These are phyloP conservation scores for Mycena galopus DNA, from an alignment of 768 basidiomycete genomes.

Conservation along the genomic window DNA sequence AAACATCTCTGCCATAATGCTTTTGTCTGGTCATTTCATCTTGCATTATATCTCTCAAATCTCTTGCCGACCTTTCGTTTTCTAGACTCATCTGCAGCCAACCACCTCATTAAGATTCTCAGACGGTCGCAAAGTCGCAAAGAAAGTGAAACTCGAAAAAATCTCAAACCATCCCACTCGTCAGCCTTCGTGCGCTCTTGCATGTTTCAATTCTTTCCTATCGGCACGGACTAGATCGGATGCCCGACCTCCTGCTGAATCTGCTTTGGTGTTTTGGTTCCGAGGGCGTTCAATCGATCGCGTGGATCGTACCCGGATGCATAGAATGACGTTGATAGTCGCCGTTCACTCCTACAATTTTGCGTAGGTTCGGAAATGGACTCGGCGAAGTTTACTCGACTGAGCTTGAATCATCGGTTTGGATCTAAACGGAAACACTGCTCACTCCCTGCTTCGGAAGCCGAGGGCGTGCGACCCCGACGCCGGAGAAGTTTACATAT, in stretches of 20 bases:
- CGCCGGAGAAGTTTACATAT: slow-evolving; percentile 36
- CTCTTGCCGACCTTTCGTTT: background rate
- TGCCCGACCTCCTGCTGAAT: slow-evolving; percentile 25
- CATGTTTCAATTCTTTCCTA: slow-evolving; percentile 23
- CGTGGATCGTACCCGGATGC: slow-evolving; percentile 32
- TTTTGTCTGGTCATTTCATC: background rate
- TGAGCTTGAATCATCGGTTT: slow-evolving; percentile 31
- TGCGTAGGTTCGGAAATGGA: slow-evolving; percentile 26
- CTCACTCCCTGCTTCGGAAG: slow-evolving; percentile 30
- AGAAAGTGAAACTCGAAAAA: background rate
- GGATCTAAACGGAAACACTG: slow-evolving; percentile 34
- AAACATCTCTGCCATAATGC: slow-evolving; percentile 4
- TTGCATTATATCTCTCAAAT: background rate
- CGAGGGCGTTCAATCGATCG: slow-evolving; percentile 24
- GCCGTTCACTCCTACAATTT: slow-evolving; percentile 20
- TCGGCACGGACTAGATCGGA: slow-evolving; percentile 26
- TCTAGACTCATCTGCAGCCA: background rate
- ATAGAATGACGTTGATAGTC: slow-evolving; percentile 24
- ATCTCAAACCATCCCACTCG: background rate
- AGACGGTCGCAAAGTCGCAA: background rate
- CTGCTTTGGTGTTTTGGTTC: slow-evolving; percentile 21
- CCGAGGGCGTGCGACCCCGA: slow-evolving; percentile 36
- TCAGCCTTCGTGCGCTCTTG: background rate
- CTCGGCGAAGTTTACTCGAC: slow-evolving; percentile 30
- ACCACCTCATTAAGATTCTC: background rate